Evolutionary conservation across 768 basidiomycete genomes (phyloP).

Genomic region (Termitomyces sp.): DNA sequence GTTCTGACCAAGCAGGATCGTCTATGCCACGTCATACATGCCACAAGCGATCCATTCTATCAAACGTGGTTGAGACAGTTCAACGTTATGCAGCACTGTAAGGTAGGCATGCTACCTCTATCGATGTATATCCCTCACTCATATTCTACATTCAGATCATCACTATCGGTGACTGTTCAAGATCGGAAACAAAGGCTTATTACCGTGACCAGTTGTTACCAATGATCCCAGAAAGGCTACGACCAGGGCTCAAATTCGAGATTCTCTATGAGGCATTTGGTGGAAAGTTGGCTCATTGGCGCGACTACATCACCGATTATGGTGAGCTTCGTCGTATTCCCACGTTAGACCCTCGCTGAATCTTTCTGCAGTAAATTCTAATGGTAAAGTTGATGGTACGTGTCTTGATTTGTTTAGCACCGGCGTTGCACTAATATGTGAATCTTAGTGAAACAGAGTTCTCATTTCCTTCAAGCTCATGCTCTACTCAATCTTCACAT

Average conservation of each 20-base stretch:
- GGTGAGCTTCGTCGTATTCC: constrained; percentile 29
- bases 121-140: not conserved
- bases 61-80: constrained; percentile 78
- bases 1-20: constrained; percentile 85
- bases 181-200: constrained; percentile 60
- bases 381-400: constrained; percentile 68
- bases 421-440: not conserved
- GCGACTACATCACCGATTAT: constrained; percentile 74
- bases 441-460: constrained; percentile 67
- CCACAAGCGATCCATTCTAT: constrained; percentile 81
- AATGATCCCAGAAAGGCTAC: constrained; percentile 62
- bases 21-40: constrained; percentile 78
- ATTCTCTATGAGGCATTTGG: constrained; percentile 74
- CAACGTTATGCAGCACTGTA: constrained; percentile 80
- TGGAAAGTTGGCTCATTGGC: constrained; percentile 80
- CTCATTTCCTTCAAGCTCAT: constrained; percentile 83
- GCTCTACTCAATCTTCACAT: constrained; percentile 81
- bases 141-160: constrained; percentile 42
- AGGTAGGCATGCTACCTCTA: constrained; percentile 31
- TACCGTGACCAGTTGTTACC: constrained; percentile 61
- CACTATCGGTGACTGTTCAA: constrained; percentile 76
- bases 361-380: constrained; percentile 53
- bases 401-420: not conserved
- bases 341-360: not conserved
- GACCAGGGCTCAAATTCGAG: constrained; percentile 58